Evolutionary conservation across 2,329 filamentous ascomycete species (phyloP), one percentile per base, ranked within the genome.

Genomic region (Beauveria brongniartii): DNA sequence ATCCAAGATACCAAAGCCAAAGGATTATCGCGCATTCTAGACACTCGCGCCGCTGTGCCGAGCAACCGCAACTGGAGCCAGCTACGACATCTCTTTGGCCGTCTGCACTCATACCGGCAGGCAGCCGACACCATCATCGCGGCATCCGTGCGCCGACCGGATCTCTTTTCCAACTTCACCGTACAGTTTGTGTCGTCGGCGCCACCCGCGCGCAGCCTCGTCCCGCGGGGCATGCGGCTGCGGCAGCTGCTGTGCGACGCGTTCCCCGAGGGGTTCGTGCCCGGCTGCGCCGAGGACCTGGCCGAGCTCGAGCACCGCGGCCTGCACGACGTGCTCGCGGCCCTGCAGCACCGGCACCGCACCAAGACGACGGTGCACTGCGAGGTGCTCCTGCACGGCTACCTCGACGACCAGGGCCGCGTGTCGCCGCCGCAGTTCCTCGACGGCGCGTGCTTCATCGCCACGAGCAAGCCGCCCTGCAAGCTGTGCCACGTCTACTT

Each of bases 381-480:
- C 5, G 73, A 75, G 52, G 47, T 70, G 1, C 55, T 71, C 0
- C 60, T 74, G 0, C 65, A 70, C 34, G 63, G 68, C 9, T 63
- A 70, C 7, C 52, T 68, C 1, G 3, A 51, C 4, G 48, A 50
- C 5, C 51, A 48, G 12, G 62, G 22, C 3, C 46, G 46, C 5
- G 62, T 55, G 10, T 6, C 34, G 3, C 30, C 30, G 3, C 44
- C 53, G 6, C 37, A 43, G 3, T 75, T 71, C 63, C 74, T 69
- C 65, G 61, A 67, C 2, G 59, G 66, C 7, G 64, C 62, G 26
- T 62, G 64, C 10, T 75, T 73, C 52, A 73, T 76, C 8, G 73
- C 70, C 7, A 64, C 64, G 28, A 74, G 71, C 66, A 75, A 75
- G 61, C 72, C 71, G 0, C 69, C 70, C 0, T 75, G 74, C 47